Percentiles rank a stretch among this genome's conserved stretches.
Conservation (phyloP, 805 yeast genomes). For the Yamadazyma sp. region DNA sequence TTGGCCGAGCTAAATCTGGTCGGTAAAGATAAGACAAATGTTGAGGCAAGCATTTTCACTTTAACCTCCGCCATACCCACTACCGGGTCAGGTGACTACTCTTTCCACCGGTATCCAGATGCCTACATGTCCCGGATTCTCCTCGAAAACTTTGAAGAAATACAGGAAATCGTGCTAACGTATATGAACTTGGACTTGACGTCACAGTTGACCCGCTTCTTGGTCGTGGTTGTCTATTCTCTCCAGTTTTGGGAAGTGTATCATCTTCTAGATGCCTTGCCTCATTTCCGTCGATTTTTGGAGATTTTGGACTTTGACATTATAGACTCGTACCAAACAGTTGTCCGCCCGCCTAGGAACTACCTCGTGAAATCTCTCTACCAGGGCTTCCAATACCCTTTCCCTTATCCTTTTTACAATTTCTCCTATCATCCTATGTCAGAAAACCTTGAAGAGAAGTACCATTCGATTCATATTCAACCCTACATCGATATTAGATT, state of each 20-base stretch:
- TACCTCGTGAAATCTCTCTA: slow-evolving; percentile 34
- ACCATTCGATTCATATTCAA: slow-evolving; percentile 25
- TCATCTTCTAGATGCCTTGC: slow-evolving; percentile 34
- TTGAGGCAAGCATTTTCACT: slow-evolving; percentile 1
- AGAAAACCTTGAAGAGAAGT: slow-evolving; percentile 27
- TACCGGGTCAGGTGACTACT: neutral
- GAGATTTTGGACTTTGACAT: slow-evolving; percentile 36
- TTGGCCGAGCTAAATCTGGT: slow-evolving; percentile 20
- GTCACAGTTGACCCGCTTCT: slow-evolving; percentile 38
- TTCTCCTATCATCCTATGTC: slow-evolving; percentile 42
- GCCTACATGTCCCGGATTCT: slow-evolving; percentile 35
- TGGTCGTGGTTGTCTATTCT: slow-evolving; percentile 38
- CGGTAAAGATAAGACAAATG: slow-evolving; percentile 25
- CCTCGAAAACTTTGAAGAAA: slow-evolving; percentile 36
- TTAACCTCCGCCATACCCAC: slow-evolving; percentile 18
- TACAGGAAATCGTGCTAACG: slow-evolving; percentile 30
- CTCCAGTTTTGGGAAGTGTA: slow-evolving; percentile 47
- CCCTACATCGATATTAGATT: slow-evolving; percentile 40
- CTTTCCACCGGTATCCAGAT: slow-evolving; percentile 29
- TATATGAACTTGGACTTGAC: slow-evolving; percentile 40
- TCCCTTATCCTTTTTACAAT: slow-evolving; percentile 47
- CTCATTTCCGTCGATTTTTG: slow-evolving; percentile 34
- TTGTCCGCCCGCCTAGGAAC: slow-evolving; percentile 42
- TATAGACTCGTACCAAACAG: slow-evolving; percentile 35
- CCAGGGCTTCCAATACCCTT: slow-evolving; percentile 44